Base-by-base conservation (phyloP, 192 early-diverging fungal species). In the Mortierella antarctica region DNA sequence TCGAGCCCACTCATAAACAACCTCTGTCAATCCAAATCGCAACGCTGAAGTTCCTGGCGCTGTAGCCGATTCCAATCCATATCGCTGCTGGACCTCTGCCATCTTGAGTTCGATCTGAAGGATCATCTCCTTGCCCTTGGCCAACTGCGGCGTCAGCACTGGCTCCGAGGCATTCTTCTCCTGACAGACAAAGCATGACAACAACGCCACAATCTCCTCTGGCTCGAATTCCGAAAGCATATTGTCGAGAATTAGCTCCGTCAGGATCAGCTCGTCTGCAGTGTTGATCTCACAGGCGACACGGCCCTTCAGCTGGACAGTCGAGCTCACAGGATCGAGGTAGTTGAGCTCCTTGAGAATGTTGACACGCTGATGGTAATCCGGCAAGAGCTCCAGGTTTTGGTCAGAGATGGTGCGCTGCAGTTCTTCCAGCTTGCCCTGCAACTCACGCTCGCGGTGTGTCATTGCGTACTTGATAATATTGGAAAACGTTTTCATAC, bases 221-320 rank as follows among this genome's bases (percentile, higher is more conserved):
- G 95, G 95, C 62, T 96, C 95, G 60, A 90, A 96, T 60, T 94
- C 91, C 0, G 91, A 92, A 44, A 98, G 86, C 61, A 95, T 90
- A 81, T 99, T 99, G 79, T 98, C 93, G 44, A 99, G 84, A 31
- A 99, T 93, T 40, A 99, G 85, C 74, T 99, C 97, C 0, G 98
- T 98, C 20, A 99, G 85, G 14, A 98, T 87, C 51, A 99, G 85
- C 77, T 96, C 97, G 74, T 99, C 97, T 2, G 94, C 96, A 15
- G 96, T 93, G 84, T 98, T 98, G 82, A 99, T 97, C 87, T 98
- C 96, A 83, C 97, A 98, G 0, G 96, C 98, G 0, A 99, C 95
- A 5, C 94, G 90, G 20, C 98, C 98, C 85, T 98, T 99, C 59
- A 97, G 90, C 69, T 95, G 93, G 17, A 99, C 96, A 5, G 94